Percentiles rank a stretch among this genome's conserved stretches.
These are phyloP conservation scores for Blastobotrys aristatus DNA, from an alignment of 1,139 yeast species.

Conservation along the genomic window DNA sequence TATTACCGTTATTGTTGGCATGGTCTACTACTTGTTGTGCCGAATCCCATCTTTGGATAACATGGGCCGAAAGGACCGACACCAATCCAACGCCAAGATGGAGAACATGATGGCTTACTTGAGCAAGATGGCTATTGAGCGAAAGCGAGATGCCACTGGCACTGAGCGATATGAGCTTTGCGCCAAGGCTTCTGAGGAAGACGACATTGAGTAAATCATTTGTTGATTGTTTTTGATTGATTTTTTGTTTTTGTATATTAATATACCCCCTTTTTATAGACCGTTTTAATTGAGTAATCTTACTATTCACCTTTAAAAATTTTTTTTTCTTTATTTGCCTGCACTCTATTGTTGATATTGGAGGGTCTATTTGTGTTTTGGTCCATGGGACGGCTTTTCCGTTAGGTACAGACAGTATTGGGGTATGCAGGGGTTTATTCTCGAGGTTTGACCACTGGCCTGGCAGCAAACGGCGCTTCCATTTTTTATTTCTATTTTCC, in stretches of 20 bases:
- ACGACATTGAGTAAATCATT: slow-evolving; percentile 31
- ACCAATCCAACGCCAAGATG: slow-evolving; percentile 30
- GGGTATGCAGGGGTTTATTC: no score
- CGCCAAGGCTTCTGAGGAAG: slow-evolving; percentile 33
- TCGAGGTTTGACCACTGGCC: background rate
- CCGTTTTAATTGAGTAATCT: background rate
- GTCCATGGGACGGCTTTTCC: background rate
- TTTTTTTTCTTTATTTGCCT: background rate
- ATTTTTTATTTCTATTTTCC: no score
- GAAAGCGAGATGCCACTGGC: slow-evolving; percentile 32
- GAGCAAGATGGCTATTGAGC: slow-evolving; percentile 37
- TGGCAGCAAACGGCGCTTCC: no score
- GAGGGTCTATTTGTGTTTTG: background rate
- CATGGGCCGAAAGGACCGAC: slow-evolving; percentile 33
- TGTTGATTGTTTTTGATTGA: slow-evolving; percentile 5
- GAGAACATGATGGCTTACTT: slow-evolving; percentile 37
- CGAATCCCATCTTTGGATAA: slow-evolving; percentile 30
- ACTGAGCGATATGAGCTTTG: slow-evolving; percentile 33
- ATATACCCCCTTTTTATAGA: slow-evolving; percentile 9
- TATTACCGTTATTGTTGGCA: slow-evolving; percentile 93
- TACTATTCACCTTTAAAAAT: background rate
- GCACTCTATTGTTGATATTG: no score
- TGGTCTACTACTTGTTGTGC: slow-evolving; percentile 82
- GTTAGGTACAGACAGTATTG: background rate
- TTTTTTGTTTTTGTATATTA: slow-evolving; percentile 10